phyloP scores from a whole-genome alignment of 257 asterid genomes.

The Scutellaria barbata region DNA sequence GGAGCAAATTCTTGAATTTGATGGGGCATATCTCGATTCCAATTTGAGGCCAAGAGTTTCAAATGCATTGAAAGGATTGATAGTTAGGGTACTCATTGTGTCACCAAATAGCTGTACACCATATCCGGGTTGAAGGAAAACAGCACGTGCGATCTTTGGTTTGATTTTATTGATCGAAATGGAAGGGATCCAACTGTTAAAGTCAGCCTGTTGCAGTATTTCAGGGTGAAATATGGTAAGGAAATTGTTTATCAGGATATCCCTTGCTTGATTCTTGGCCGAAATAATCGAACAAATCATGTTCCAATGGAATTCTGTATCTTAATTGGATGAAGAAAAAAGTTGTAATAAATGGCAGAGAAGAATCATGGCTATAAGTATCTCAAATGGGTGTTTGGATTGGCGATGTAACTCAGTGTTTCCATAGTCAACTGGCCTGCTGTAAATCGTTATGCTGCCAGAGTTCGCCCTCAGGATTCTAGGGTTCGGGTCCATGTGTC shows the following conservation, averaged over 20 bases:
- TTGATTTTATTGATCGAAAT: slow-evolving; percentile 54
- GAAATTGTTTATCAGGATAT: slow-evolving; percentile 46
- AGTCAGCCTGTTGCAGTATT: slow-evolving; percentile 52
- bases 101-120: slow-evolving; percentile 52
- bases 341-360: slow-evolving; percentile 49
- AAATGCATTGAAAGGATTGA: slow-evolving; percentile 55
- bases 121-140: slow-evolving; percentile 44
- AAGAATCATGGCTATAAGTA: slow-evolving; percentile 62
- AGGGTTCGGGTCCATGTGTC: slow-evolving; percentile 60
- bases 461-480: slow-evolving; percentile 67
- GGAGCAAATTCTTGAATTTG: slow-evolving; percentile 45
- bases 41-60: slow-evolving; percentile 33
- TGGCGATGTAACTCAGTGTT: slow-evolving; percentile 71
- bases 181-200: slow-evolving; percentile 46
- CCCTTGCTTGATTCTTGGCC: slow-evolving; percentile 67
- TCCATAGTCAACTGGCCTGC: slow-evolving; percentile 73
- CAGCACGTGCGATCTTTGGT: slow-evolving; percentile 46
- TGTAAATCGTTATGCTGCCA: slow-evolving; percentile 67
- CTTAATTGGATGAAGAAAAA: slow-evolving; percentile 47
- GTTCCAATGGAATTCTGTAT: slow-evolving; percentile 77
- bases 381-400: slow-evolving; percentile 70
- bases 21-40: slow-evolving; percentile 39
- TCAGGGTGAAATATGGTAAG: slow-evolving; percentile 55
- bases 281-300: slow-evolving; percentile 45
- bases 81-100: slow-evolving; percentile 65